These are phyloP conservation scores for Geoglossum cookeanum DNA, from an alignment of 2,329 filamentous ascomycete genomes.

Conservation along the genomic window DNA sequence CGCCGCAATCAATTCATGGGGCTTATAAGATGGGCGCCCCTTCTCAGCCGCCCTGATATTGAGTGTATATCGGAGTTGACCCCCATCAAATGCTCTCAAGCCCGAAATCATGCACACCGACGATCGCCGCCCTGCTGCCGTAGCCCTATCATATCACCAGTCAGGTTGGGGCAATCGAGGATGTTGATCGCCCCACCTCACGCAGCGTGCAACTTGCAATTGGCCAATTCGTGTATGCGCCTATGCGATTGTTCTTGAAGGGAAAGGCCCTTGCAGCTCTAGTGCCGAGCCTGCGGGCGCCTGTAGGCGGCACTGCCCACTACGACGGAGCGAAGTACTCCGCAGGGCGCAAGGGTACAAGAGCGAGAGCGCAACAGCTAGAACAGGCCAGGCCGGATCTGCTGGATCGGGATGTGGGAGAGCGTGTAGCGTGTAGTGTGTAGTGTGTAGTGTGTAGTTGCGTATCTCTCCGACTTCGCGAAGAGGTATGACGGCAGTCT, in stretches of 20 bases:
- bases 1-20: not conserved
- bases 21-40: not conserved
- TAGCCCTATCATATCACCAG: not conserved
- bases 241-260: not conserved
- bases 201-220: not conserved
- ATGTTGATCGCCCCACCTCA: not conserved
- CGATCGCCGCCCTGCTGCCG: not conserved
- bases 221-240: not conserved
- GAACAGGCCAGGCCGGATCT: not conserved
- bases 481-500: not conserved
- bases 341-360: too few relatives aligned
- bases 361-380: not conserved
- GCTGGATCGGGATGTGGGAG: not conserved
- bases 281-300: not conserved
- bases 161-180: not conserved
- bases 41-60: not conserved
- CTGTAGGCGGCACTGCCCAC: not conserved
- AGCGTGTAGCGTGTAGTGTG: too few relatives aligned
- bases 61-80: too few relatives aligned
- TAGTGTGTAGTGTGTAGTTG: too few relatives aligned
- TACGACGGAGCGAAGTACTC: too few relatives aligned
- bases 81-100: not conserved
- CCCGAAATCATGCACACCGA: not conserved
- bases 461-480: too few relatives aligned
- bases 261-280: not conserved